Evolutionary conservation across 208 protist genomes (phyloP), one percentile per base, ranked within the genome.

Genomic region (Trypanosoma cruzi): DNA sequence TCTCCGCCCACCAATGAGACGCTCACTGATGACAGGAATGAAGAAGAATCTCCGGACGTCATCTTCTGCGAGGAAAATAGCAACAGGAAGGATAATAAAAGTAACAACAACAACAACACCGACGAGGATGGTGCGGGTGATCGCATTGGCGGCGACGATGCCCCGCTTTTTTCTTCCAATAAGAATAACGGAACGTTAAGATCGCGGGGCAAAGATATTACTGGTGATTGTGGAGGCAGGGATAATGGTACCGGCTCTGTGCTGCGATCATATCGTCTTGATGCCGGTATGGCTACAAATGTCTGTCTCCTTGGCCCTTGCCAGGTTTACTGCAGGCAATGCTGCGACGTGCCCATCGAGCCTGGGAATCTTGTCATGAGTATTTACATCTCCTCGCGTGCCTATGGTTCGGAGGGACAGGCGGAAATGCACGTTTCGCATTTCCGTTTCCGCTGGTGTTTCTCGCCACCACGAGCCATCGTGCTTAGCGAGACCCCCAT

Each of bases 241-340:
- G 22, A 11, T 26, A 52, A 8, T 26, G 1, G 10, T 11, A 52
- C 6, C 48, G 2, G 2, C 20, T 26, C 18, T 18, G 4, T 18
- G 20, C 16, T 26, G 48, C 48, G 48, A 52, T 4, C 54, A 14
- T 88, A 87, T 64, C 81, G 78, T 22, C 62, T 90, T 48, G 75
- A 85, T 50, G 44, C 66, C 37, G 85, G 85, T 14, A 59, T 86
- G 22, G 82, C 79, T 10, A 82, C 80, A 32, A 68, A 68, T 28
- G 62, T 85, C 3, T 70, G 54, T 55, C 78, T 88, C 42, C 66
- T 86, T 4, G 85, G 87, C 18, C 84, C 87, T 2, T 93, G 87
- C 62, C 49, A 84, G 44, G 78, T 86, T 73, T 72, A 88, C 8
- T 93, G 87, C 72, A 76, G 64, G 55, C 64, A 60, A 32, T 93